Evolutionary conservation across 2,329 filamentous ascomycete species (phyloP), one percentile per base, ranked within the genome.

Genomic region (Chaetomium strumarium): DNA sequence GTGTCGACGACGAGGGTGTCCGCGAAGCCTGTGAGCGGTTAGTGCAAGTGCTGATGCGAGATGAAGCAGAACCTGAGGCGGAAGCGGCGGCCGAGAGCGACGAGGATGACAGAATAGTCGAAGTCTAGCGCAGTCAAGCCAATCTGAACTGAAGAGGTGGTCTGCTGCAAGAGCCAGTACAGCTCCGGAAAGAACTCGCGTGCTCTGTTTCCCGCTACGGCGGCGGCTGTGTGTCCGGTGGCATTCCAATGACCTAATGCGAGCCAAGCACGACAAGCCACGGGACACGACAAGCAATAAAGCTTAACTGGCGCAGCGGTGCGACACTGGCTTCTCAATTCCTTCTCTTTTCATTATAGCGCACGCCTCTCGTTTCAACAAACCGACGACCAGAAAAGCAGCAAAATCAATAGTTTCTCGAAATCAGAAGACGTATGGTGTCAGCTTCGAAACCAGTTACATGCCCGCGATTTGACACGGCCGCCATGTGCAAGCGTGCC

Each of bases 41-140:
- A 48, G 93, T 99, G 43, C 90, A 99, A 66, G 83, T 96, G 7
- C 67, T 96, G 55, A 90, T 90, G 83, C 77, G 88, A 51, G 88
- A 90, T 41, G 90, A 73, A 46, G 69, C 73, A 45, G 67, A 73
- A 53, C 74, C 77, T 51, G 67, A 71, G 51, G 74, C 77, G 49
- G 66, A 68, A 59, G 59, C 72, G 54, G 36, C 14, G 7, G 46
- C 31, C 11, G 67, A 75, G 37, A 76, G 70, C 1, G 72, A 76
- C 40, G 77, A 80, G 6, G 78, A 82, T 14, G 73, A 80, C 36
- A 70, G 74, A 57, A 72, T 83, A 46, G 71, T 80, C 0, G 77
- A 81, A 60, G 77, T 83, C 2, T 80, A 70, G 63, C 36, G 2
- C 29, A 11, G 24, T 6, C 31, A n/a, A 37, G 20, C 14, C 24